Evolutionary conservation across 1,139 yeast species (phyloP).

Genomic region (Debaryomyces coudertii): DNA sequence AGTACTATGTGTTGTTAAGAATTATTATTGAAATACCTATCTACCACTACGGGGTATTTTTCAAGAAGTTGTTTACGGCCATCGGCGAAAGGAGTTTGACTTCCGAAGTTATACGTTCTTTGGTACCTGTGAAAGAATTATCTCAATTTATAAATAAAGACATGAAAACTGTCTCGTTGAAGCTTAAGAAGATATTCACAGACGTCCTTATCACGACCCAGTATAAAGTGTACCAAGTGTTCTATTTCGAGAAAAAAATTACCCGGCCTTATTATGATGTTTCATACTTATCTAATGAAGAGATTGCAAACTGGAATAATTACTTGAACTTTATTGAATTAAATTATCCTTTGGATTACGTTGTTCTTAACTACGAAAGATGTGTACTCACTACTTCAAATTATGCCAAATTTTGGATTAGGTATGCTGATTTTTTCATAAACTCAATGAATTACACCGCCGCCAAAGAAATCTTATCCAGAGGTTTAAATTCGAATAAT

Average conservation of each 20-base stretch:
- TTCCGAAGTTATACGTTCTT: conserved; percentile 17
- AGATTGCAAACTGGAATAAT: conserved; percentile 59
- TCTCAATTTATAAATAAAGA: conserved; percentile 19
- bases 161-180: conserved; percentile 24
- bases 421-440: conserved; percentile 54
- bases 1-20: conserved; percentile 55
- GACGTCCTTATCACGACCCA: conserved; percentile 67
- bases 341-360: conserved; percentile 31
- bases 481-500: conserved; percentile 33
- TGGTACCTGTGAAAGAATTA: conserved; percentile 27
- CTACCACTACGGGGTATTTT: conserved; percentile 70
- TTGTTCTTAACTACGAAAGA: conserved; percentile 56
- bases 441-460: conserved; percentile 28
- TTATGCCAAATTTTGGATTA: conserved; percentile 64
- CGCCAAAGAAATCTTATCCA: conserved; percentile 42
- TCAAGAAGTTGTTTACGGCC: conserved; percentile 41
- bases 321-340: conserved; percentile 62
- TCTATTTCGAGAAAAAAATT: conserved; percentile 62
- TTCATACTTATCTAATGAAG: conserved; percentile 41
- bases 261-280: conserved; percentile 55
- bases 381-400: conserved; percentile 55
- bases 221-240: conserved; percentile 60
- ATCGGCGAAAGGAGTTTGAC: conserved; percentile 27
- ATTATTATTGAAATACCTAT: conserved; percentile 71
- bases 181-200: conserved; percentile 47